These are phyloP conservation scores for Chlorella ohadii DNA, from an alignment of 139 green algal genomes.

Conservation along the genomic window DNA sequence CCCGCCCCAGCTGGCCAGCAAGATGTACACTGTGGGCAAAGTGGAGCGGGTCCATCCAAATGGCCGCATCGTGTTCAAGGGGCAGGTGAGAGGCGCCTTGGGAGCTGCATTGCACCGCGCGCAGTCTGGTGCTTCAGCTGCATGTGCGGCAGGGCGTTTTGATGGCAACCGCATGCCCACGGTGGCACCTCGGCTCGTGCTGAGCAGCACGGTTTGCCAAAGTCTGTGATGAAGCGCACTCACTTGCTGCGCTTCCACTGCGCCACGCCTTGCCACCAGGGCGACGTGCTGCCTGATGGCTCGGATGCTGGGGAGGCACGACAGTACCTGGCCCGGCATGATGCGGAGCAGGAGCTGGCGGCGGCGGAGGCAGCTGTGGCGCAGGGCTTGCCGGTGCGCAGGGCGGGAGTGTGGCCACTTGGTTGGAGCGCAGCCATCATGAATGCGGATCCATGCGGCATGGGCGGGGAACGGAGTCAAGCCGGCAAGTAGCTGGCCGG, in stretches of 20 bases:
- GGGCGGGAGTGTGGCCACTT: neutral
- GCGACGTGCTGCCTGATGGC: slow-evolving; percentile 70
- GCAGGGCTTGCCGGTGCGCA: slow-evolving; percentile 32
- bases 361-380: slow-evolving; percentile 61
- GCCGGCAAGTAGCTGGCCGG: too few relatives aligned
- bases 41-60: slow-evolving; percentile 70
- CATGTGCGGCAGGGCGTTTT: too few relatives aligned
- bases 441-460: too few relatives aligned
- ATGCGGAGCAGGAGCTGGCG: slow-evolving; percentile 55
- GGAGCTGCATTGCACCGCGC: too few relatives aligned
- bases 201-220: too few relatives aligned
- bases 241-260: neutral
- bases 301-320: slow-evolving; percentile 61
- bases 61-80: slow-evolving; percentile 86
- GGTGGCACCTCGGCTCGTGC: too few relatives aligned
- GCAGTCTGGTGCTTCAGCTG: too few relatives aligned
- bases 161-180: too few relatives aligned
- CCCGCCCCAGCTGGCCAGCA: slow-evolving; percentile 56
- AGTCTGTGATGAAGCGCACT: neutral
- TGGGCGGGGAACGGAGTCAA: too few relatives aligned
- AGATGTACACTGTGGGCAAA: slow-evolving; percentile 80
- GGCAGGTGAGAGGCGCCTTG: too few relatives aligned
- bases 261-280: slow-evolving; percentile 37
- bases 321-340: slow-evolving; percentile 43
- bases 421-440: neutral